Evolutionary conservation across 2,329 filamentous ascomycete genomes (phyloP).

Genomic region (Pseudogymnoascus sp.): DNA sequence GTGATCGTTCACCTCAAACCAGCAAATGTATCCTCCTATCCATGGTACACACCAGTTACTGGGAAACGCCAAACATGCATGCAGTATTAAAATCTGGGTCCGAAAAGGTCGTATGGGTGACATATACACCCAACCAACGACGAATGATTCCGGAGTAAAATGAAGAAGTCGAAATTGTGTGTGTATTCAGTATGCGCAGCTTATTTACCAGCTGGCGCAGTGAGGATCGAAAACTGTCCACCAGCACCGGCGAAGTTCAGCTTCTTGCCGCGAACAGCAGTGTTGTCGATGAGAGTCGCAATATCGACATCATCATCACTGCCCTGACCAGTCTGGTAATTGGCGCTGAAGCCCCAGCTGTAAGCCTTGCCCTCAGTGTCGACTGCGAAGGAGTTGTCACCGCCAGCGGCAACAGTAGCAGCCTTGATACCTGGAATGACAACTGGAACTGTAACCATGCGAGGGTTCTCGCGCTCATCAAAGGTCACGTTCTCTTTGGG

Average conservation of each 20-base stretch:
- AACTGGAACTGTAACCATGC: slow-evolving; percentile 63
- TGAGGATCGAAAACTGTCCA: slow-evolving; percentile 71
- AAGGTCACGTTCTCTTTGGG: slow-evolving; percentile 52
- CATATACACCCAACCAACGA: not conserved
- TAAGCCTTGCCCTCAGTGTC: slow-evolving; percentile 62
- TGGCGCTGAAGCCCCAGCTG: slow-evolving; percentile 73
- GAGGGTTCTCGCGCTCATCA: slow-evolving; percentile 57
- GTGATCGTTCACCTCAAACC: not conserved
- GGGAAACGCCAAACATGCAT: slow-evolving; percentile 8
- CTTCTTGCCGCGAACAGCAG: slow-evolving; percentile 66
- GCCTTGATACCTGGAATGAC: slow-evolving; percentile 49
- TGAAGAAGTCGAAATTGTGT: not conserved
- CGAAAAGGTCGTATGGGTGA: not conserved
- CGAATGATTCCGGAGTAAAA: not conserved
- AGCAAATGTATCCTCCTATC: slow-evolving; percentile 4
- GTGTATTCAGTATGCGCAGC: not conserved
- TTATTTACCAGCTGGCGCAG: slow-evolving; percentile 30
- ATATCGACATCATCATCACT: slow-evolving; percentile 70
- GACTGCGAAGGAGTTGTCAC: slow-evolving; percentile 68
- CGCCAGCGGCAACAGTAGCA: slow-evolving; percentile 55
- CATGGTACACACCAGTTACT: slow-evolving; percentile 6
- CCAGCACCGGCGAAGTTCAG: slow-evolving; percentile 77
- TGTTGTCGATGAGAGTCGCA: slow-evolving; percentile 78
- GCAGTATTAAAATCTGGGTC: not conserved
- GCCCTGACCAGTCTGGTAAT: slow-evolving; percentile 74